Conservation (phyloP, 805 yeast genomes). For the Starmerella bombi region DNA sequence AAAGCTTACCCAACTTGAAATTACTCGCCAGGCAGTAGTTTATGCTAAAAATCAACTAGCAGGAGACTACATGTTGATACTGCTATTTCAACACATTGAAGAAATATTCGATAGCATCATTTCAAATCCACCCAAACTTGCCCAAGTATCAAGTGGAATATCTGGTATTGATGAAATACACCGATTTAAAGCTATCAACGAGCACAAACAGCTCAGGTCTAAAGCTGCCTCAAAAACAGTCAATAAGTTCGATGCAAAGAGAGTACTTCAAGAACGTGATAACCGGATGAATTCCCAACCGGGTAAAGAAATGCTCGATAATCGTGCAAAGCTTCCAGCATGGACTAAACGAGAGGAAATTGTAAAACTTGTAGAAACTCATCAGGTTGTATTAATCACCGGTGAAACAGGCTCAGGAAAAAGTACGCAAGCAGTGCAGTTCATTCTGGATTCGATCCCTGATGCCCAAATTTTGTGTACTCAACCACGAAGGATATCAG, state of each 20-base stretch:
- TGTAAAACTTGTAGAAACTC: slow-evolving; percentile 40
- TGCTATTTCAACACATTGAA: slow-evolving; percentile 67
- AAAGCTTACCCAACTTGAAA: slow-evolving; percentile 28
- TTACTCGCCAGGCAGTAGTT: slow-evolving; percentile 23
- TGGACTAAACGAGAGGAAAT: slow-evolving; percentile 55
- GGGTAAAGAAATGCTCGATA: slow-evolving; percentile 31
- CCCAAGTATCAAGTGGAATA: slow-evolving; percentile 28
- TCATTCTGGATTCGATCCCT: slow-evolving; percentile 54
- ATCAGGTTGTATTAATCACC: slow-evolving; percentile 64
- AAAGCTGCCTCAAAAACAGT: not conserved
- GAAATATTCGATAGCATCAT: slow-evolving; percentile 45
- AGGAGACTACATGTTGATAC: slow-evolving; percentile 59
- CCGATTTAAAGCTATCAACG: slow-evolving; percentile 2
- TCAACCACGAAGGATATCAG: slow-evolving; percentile 91
- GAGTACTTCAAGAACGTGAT: slow-evolving; percentile 29
- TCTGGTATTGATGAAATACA: slow-evolving; percentile 21
- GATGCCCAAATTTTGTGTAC: slow-evolving; percentile 57
- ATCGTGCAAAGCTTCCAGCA: slow-evolving; percentile 62
- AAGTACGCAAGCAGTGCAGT: slow-evolving; percentile 89
- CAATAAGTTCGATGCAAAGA: slow-evolving; percentile 23
- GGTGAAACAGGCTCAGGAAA: slow-evolving; percentile 99
- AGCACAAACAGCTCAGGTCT: not conserved
- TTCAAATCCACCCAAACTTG: slow-evolving; percentile 62
- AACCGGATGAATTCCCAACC: slow-evolving; percentile 26
- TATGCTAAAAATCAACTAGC: slow-evolving; percentile 29